Evolutionary conservation across 2,329 filamentous ascomycete genomes (phyloP).

Genomic region (Colletotrichum sp.): DNA sequence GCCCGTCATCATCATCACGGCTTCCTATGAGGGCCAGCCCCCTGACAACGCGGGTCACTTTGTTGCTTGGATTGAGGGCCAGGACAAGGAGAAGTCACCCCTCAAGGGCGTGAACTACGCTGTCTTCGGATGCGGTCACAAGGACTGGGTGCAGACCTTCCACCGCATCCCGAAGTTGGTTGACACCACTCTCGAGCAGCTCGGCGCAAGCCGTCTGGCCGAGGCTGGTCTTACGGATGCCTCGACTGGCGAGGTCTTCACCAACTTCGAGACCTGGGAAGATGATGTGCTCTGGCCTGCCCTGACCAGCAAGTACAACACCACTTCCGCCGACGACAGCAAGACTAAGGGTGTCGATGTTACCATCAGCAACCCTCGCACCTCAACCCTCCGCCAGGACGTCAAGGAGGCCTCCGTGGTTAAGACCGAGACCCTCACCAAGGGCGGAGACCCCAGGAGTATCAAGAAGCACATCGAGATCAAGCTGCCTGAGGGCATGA

Average conservation of each 20-base stretch:
- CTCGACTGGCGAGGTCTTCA: conserved; percentile 70
- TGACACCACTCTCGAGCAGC: conserved; percentile 53
- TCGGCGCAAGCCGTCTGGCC: conserved; percentile 39
- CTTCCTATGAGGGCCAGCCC: conserved; percentile 74
- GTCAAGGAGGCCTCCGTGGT: conserved; percentile 65
- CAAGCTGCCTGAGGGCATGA: conserved; percentile 67
- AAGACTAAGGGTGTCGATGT: conserved; percentile 42
- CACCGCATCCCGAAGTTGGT: conserved; percentile 70
- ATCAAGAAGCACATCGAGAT: conserved; percentile 74
- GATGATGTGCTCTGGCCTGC: conserved; percentile 59
- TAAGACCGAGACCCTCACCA: conserved; percentile 55
- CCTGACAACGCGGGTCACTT: conserved; percentile 73
- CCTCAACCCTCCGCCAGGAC: conserved; percentile 63
- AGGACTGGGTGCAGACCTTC: conserved; percentile 67
- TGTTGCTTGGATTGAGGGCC: conserved; percentile 63
- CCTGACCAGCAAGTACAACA: conserved; percentile 55
- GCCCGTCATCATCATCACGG: conserved; percentile 67
- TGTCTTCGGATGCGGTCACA: conserved; percentile 67
- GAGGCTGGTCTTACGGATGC: conserved; percentile 63
- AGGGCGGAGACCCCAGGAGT: conserved; percentile 37
- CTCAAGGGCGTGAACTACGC: conserved; percentile 64
- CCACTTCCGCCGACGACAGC: conserved; percentile 30
- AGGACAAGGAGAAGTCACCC: conserved; percentile 42
- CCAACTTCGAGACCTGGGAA: conserved; percentile 71
- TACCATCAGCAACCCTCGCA: conserved; percentile 57